These are phyloP conservation scores for Hypoxylon crocopeplum DNA, from an alignment of 495 filamentous ascomycete species.

Conservation along the genomic window DNA sequence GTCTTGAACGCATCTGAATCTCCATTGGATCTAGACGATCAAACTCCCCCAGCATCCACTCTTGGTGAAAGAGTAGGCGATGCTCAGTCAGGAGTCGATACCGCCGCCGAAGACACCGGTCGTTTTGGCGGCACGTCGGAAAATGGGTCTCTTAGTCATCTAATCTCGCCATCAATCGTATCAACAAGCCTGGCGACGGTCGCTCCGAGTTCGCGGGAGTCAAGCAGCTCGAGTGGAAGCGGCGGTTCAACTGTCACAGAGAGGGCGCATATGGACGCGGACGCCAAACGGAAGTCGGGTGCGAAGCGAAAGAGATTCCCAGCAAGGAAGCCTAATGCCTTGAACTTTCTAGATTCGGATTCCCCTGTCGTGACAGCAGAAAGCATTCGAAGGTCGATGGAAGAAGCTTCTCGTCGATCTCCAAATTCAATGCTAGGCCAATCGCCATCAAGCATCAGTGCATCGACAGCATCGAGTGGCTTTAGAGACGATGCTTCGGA, in stretches of 20 bases:
- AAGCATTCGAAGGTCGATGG: constrained; percentile 39
- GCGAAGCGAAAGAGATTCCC: constrained; percentile 38
- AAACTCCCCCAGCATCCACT: not conserved
- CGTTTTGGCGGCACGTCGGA: constrained; percentile 10
- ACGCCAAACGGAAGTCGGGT: constrained; percentile 39
- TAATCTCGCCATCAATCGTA: constrained; percentile 12
- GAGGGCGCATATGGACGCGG: constrained; percentile 38
- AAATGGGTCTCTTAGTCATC: constrained; percentile 7
- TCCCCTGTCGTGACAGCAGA: constrained; percentile 42
- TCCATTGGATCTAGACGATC: not conserved
- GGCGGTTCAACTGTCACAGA: constrained; percentile 46
- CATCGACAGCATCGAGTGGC: constrained; percentile 46
- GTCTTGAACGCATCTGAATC: constrained; percentile 19
- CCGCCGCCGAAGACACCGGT: not conserved
- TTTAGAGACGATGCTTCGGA: constrained; percentile 46
- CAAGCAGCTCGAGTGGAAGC: constrained; percentile 44
- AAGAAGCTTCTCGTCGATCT: constrained; percentile 39
- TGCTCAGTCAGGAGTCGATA: constrained; percentile 3
- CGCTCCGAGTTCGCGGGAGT: constrained; percentile 26
- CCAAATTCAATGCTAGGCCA: constrained; percentile 32
- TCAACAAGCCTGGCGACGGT: constrained; percentile 26
- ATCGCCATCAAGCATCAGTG: constrained; percentile 36
- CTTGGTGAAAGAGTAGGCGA: constrained; percentile 12
- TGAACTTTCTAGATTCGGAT: constrained; percentile 45
- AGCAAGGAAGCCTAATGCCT: constrained; percentile 31